These are phyloP conservation scores for Beauveria brongniartii DNA, from an alignment of 2,329 filamentous ascomycete genomes.

Conservation along the genomic window DNA sequence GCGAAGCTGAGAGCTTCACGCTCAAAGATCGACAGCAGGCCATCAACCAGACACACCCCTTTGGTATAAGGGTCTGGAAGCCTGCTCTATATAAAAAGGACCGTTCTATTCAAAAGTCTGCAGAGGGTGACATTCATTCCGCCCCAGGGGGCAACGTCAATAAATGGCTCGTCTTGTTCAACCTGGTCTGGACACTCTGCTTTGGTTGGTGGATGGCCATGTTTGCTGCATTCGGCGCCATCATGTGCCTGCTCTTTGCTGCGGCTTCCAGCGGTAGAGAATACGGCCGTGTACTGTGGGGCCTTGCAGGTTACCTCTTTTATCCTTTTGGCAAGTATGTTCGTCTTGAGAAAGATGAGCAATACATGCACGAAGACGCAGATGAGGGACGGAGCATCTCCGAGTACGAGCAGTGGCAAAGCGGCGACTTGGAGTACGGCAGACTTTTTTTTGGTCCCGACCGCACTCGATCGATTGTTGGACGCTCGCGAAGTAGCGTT, in stretches of 20 bases:
- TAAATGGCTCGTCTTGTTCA: slow-evolving; percentile 78
- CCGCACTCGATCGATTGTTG: slow-evolving; percentile 69
- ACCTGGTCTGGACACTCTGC: slow-evolving; percentile 78
- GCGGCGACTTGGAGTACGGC: slow-evolving; percentile 90
- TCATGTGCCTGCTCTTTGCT: slow-evolving; percentile 71
- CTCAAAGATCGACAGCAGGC: slow-evolving; percentile 94
- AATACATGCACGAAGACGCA: slow-evolving; percentile 88
- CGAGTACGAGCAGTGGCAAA: slow-evolving; percentile 99
- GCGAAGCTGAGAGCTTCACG: slow-evolving; percentile 95
- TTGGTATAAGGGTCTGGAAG: slow-evolving; percentile 98
- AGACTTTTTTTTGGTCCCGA: slow-evolving; percentile 90
- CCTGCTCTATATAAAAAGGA: slow-evolving; percentile 97
- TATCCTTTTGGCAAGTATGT: slow-evolving; percentile 98
- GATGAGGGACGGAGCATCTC: slow-evolving; percentile 95
- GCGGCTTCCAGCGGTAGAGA: slow-evolving; percentile 72
- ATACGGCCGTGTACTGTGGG: slow-evolving; percentile 80
- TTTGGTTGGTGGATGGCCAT: slow-evolving; percentile 96
- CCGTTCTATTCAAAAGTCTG: slow-evolving; percentile 90
- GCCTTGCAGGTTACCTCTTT: slow-evolving; percentile 76
- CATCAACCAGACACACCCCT: slow-evolving; percentile 98
- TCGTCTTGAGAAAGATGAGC: slow-evolving; percentile 85
- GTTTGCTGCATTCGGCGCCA: slow-evolving; percentile 64
- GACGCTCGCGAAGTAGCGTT: slow-evolving; percentile 77
- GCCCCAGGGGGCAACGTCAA: slow-evolving; percentile 82
- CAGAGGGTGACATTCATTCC: slow-evolving; percentile 95